phyloP scores from a whole-genome alignment of 163 green algal species.

The Volvox carteri region DNA sequence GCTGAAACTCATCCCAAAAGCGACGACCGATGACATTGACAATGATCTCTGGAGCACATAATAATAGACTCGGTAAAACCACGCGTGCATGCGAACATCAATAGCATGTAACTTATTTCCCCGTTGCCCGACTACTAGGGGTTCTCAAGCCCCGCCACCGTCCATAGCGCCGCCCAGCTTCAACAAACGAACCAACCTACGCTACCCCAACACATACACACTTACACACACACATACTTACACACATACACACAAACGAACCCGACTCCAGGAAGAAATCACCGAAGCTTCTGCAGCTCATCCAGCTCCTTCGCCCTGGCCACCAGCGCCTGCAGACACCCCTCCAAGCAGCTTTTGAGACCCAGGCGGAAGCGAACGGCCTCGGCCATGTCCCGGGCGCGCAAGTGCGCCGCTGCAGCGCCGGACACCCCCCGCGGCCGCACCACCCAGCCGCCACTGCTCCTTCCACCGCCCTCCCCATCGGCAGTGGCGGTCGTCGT shows the following conservation, averaged over 20 bases:
- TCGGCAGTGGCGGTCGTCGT: background rate
- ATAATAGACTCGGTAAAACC: no score
- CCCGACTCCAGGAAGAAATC: background rate
- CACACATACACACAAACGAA: background rate
- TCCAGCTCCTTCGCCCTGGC: constrained; percentile 58
- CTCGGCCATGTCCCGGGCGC: background rate
- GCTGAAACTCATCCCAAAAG: no score
- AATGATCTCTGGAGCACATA: no score
- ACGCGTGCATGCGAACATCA: no score
- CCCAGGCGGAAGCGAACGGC: constrained; percentile 57
- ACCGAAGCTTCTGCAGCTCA: constrained; percentile 24
- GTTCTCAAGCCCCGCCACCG: no score
- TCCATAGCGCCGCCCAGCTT: no score
- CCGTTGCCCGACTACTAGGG: no score
- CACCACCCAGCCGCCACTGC: background rate
- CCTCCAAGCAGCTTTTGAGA: constrained; percentile 59
- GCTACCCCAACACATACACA: background rate
- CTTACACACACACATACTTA: background rate
- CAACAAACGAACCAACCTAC: no score
- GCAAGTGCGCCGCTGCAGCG: background rate
- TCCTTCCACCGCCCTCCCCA: background rate
- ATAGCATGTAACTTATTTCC: no score
- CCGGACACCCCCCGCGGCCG: background rate
- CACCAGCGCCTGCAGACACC: constrained; percentile 35
- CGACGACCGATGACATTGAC: no score